Percentiles rank a stretch among this genome's conserved stretches.
Evolutionary conservation across 331 rosid genomes (phyloP).

Genomic region (Acacia pycnantha): DNA sequence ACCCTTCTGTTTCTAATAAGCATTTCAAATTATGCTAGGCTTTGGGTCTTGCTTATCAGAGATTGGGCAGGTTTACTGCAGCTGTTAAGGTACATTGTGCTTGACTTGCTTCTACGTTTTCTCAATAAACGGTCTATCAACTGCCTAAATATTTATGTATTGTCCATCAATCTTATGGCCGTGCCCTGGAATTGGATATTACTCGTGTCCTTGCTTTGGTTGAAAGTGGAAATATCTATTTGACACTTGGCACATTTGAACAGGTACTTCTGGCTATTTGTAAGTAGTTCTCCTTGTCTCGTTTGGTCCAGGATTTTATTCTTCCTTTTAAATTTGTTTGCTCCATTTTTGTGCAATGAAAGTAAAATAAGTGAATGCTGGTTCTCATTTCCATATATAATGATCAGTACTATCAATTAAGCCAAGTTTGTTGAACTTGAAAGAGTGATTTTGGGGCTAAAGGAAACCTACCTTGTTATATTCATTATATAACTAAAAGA

Average conservation of each 20-base stretch:
- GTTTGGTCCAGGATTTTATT: constrained; percentile 4
- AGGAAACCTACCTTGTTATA: constrained; percentile 9
- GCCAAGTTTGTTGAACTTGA: constrained; percentile 2
- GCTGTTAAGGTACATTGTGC: constrained; percentile 67
- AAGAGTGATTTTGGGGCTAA: background rate
- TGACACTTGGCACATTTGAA: constrained; percentile 71
- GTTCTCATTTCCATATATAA: background rate
- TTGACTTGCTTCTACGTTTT: constrained; percentile 18
- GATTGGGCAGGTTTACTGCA: constrained; percentile 88
- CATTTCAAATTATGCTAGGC: constrained; percentile 50
- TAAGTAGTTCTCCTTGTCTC: constrained; percentile 2
- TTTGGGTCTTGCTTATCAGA: constrained; percentile 91
- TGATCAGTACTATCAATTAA: background rate
- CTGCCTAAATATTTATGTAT: constrained; percentile 24
- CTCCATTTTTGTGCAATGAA: background rate
- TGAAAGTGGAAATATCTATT: constrained; percentile 80
- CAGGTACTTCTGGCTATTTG: constrained; percentile 48
- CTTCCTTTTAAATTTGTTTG: constrained; percentile 11
- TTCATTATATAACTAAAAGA: background rate
- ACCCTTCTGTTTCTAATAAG: background rate
- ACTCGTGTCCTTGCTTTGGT: constrained; percentile 62
- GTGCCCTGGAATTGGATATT: constrained; percentile 77
- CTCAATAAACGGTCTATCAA: constrained; percentile 1
- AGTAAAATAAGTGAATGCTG: background rate
- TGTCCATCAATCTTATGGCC: constrained; percentile 74